Conservation (phyloP, 768 basidiomycete species). For the Lactarius indigo region DNA sequence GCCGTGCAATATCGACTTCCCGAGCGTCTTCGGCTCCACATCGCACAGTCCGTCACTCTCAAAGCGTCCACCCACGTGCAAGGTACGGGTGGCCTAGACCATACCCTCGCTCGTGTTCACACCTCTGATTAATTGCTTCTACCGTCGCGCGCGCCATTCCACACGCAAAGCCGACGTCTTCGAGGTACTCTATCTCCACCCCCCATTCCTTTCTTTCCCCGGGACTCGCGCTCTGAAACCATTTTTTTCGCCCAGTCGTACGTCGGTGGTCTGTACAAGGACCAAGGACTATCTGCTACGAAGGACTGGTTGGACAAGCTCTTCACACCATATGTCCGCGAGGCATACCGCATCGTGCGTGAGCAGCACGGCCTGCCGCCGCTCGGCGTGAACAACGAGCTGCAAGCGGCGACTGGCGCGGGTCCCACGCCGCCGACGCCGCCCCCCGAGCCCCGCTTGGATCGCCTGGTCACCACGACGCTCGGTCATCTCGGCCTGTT, state of each 20-base stretch:
- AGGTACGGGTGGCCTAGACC: conserved; percentile 42
- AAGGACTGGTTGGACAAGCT: conserved; percentile 58
- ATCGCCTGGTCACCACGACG: conserved; percentile 28
- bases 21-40: conserved; percentile 58
- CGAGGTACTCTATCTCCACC: conserved; percentile 45
- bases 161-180: conserved; percentile 65
- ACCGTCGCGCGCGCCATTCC: conserved; percentile 12
- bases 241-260: conserved; percentile 51
- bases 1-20: conserved; percentile 64
- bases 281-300: conserved; percentile 58
- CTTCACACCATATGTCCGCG: conserved; percentile 57
- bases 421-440: conserved; percentile 24
- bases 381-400: conserved; percentile 36
- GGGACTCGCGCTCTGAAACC: conserved; percentile 2
- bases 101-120: neutral
- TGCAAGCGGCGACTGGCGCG: conserved; percentile 27
- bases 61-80: conserved; percentile 67
- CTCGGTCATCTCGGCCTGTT: conserved; percentile 73
- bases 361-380: conserved; percentile 60
- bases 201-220: neutral
- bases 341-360: conserved; percentile 63
- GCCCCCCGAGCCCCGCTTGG: conserved; percentile 5
- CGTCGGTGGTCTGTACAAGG: conserved; percentile 72
- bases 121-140: neutral
- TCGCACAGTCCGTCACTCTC: conserved; percentile 68